phyloP scores from a whole-genome alignment of 768 basidiomycete species.

The Calvatia gigantea region DNA sequence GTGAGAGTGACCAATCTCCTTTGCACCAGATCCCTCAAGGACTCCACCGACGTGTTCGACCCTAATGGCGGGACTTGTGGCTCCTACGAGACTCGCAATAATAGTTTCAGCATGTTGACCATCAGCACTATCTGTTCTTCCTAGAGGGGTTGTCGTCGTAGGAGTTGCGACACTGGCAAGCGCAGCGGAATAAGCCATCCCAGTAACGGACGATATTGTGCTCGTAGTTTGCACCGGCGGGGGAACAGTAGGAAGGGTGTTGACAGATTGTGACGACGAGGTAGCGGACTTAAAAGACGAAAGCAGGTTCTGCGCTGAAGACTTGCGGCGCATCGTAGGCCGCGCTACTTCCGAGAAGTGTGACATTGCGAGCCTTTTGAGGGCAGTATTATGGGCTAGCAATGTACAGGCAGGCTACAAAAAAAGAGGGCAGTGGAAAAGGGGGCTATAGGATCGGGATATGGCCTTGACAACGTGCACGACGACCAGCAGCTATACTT shows the following conservation, averaged over 20 bases:
- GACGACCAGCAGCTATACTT: conserved; percentile 11
- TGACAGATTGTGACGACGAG: conserved; percentile 25
- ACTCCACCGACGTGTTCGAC: conserved; percentile 74
- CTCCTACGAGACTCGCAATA: conserved; percentile 28
- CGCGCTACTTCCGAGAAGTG: conserved; percentile 37
- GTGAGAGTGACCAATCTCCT: conserved; percentile 84
- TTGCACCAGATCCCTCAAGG: conserved; percentile 74
- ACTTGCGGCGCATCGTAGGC: conserved; percentile 78
- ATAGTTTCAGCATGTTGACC: conserved; percentile 53
- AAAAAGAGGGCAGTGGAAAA: conserved; percentile 1
- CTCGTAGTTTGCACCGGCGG: conserved; percentile 25
- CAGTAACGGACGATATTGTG: conserved; percentile 22
- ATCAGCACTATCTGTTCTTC: conserved; percentile 62
- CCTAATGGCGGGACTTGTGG: conserved; percentile 42
- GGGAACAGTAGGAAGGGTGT: conserved; percentile 31
- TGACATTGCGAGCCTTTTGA: conserved; percentile 28
- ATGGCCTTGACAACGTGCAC: conserved; percentile 9
- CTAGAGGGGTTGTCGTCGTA: conserved; percentile 34
- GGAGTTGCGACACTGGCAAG: conserved; percentile 36
- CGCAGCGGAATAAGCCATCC: conserved; percentile 32
- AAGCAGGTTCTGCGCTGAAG: conserved; percentile 80
- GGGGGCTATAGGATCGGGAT: background rate
- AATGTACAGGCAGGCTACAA: background rate
- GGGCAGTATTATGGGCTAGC: background rate
- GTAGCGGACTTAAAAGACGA: conserved; percentile 60